Base-by-base conservation (phyloP, 2,329 filamentous ascomycete species). In the Scleromitrula shiraiana region DNA sequence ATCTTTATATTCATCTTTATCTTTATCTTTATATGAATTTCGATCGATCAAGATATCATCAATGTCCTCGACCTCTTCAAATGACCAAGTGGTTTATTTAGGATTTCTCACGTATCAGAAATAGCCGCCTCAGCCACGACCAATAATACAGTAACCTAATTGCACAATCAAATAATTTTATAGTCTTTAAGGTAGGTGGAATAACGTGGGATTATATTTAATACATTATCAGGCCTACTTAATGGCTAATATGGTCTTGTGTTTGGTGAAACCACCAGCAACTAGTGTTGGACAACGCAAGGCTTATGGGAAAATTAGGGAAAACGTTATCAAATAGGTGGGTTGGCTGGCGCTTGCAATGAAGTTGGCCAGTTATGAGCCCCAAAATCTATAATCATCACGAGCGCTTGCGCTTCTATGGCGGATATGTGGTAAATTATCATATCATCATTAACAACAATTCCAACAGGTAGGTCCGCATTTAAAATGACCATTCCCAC, bases 101-200 rank as follows among this genome's bases (percentile, higher is more conserved):
- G 7, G 12, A 27, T 27, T 27, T 12, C 26, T 27, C 26, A 10
- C 17, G 8, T 22, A 12, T 19, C 17, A 20, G 9, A 33, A n/a
- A 24, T 33, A 39, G 24, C 20, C 44, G 36, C 36, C 36, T 22
- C 36, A 41, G 36, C 44, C 44, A 40, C 44, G 36, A 20, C 10
- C 44, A 15, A 20, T n/a, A n/a, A n/a, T n/a, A n/a, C n/a, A n/a
- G n/a, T n/a, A n/a, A 26, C 22, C 41, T 39, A 15, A 5, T 26
- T 17, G 14, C 26, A 19, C 9, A 36, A 4, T 19, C n/a, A 32
- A 32, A n/a, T n/a, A n/a, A n/a, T n/a, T n/a, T n/a, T n/a, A n/a
- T n/a, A n/a, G n/a, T n/a, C n/a, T n/a, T n/a, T n/a, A n/a, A n/a
- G n/a, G n/a, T n/a, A n/a, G n/a, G n/a, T n/a, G n/a, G n/a, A n/a